Conservation (phyloP, 805 yeast species). For the Pichia scutulata region DNA sequence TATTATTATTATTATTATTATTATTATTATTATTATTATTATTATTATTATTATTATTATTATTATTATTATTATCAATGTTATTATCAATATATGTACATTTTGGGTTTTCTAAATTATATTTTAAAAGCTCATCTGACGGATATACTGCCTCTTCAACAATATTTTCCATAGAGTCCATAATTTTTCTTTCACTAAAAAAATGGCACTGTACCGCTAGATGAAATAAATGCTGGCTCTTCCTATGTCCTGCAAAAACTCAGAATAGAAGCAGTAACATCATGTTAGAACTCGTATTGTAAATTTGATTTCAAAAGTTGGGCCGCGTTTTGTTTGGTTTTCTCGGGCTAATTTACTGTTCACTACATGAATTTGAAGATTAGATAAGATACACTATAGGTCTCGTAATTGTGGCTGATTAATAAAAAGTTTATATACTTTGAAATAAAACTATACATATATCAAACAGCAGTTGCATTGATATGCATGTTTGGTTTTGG, state of each 20-base stretch:
- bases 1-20: background rate
- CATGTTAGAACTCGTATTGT: background rate
- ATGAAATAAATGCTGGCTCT: background rate
- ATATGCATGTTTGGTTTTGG: constrained; percentile 81
- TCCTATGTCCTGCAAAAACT: background rate
- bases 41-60: no score
- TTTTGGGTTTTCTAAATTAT: constrained; percentile 5
- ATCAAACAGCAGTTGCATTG: constrained; percentile 31
- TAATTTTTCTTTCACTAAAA: background rate
- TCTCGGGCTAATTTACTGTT: background rate
- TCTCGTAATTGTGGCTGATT: background rate
- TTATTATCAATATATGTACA: background rate
- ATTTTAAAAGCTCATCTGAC: constrained; percentile 22
- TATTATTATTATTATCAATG: background rate
- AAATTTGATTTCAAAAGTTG: background rate
- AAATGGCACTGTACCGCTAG: background rate
- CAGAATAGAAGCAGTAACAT: background rate
- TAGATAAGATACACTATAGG: no score
- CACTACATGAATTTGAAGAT: background rate
- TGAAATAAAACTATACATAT: background rate
- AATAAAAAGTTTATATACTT: background rate
- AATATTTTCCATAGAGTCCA: constrained; percentile 2
- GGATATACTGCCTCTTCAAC: constrained; percentile 27
- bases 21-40: background rate
- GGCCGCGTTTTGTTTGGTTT: background rate